phyloP scores from a whole-genome alignment of 1,139 yeast species.

The Magnusiomyces fungicola region DNA sequence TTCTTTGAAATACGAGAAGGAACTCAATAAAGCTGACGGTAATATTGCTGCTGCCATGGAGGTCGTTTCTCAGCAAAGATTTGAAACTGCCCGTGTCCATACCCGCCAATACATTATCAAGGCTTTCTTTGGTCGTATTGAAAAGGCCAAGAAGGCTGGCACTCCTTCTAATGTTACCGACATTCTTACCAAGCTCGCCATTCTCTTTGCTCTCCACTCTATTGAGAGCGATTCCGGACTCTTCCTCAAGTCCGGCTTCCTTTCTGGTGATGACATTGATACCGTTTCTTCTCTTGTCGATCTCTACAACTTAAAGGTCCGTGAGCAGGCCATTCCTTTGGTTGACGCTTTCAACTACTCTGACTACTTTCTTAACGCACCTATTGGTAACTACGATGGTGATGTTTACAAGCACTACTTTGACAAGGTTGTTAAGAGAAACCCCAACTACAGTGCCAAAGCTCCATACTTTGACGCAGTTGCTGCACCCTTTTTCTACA shows the following conservation, averaged over 20 bases:
- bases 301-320: conserved; percentile 31
- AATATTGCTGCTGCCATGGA: conserved; percentile 36
- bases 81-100: conserved; percentile 39
- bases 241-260: conserved; percentile 58
- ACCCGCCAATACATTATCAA: conserved; percentile 35
- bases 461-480: conserved; percentile 36
- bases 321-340: conserved; percentile 69
- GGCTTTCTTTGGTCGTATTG: conserved; percentile 33
- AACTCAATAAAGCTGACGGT: conserved; percentile 25
- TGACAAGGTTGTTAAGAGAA: conserved; percentile 32
- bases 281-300: conserved; percentile 30
- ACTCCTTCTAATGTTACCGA: conserved; percentile 27
- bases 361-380: conserved; percentile 77
- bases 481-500: conserved; percentile 36
- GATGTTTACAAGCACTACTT: conserved; percentile 73
- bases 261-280: conserved; percentile 34
- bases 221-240: conserved; percentile 70
- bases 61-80: conserved; percentile 38
- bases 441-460: conserved; percentile 27
- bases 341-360: conserved; percentile 87
- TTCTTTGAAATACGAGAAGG: conserved; percentile 24
- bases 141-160: conserved; percentile 15
- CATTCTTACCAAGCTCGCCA: conserved; percentile 43
- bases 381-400: conserved; percentile 79
- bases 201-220: conserved; percentile 58